Percentiles rank a stretch among this genome's conserved stretches.
Conservation (phyloP, 176 grass and related monocot species). For the Hordeum vulgare region DNA sequence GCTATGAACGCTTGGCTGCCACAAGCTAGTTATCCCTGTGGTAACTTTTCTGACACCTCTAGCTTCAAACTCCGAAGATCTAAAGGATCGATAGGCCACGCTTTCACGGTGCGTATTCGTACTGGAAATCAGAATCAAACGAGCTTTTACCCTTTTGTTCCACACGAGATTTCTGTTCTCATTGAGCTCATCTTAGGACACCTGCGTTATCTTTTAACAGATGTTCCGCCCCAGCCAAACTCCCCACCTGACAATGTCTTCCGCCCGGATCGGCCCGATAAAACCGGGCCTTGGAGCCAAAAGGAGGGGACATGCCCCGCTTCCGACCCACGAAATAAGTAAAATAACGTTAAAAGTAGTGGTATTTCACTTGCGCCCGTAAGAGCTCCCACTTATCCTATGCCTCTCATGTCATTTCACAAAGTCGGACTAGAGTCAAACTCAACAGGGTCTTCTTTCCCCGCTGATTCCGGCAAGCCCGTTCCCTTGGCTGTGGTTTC, state of each 20-base stretch:
- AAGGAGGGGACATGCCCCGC: neutral
- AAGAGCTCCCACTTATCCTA: neutral
- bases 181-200: constrained; percentile 72
- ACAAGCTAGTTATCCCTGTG: constrained; percentile 72
- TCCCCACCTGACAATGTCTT: constrained; percentile 77
- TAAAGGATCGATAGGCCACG: constrained; percentile 70
- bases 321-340: constrained; percentile 24
- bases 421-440: neutral
- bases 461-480: neutral
- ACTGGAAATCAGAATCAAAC: constrained; percentile 66
- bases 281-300: neutral
- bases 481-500: neutral
- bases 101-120: constrained; percentile 63
- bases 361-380: constrained; percentile 2
- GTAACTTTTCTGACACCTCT: constrained; percentile 74
- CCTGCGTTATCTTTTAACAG: constrained; percentile 57
- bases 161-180: constrained; percentile 63
- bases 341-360: constrained; percentile 27
- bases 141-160: constrained; percentile 80
- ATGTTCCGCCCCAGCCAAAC: constrained; percentile 53
- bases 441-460: neutral
- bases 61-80: constrained; percentile 62
- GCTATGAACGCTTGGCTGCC: constrained; percentile 51
- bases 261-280: constrained; percentile 17
- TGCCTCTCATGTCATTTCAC: neutral